These are phyloP conservation scores for Adiantum capillusveneris DNA, from an alignment of 75 land plant genomes.

Conservation along the genomic window DNA sequence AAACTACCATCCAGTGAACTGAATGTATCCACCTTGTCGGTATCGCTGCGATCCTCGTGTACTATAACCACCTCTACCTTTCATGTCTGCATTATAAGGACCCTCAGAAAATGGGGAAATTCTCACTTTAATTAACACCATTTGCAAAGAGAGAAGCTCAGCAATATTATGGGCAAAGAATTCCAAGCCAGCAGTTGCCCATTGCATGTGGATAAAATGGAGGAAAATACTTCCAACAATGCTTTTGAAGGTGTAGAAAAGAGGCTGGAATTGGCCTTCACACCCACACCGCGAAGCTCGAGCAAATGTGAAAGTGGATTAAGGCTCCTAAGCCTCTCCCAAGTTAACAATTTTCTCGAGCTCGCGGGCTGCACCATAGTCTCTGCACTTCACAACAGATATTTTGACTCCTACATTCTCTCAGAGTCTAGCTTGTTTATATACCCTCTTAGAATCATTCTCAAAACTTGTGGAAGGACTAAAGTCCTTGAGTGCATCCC, in stretches of 20 bases:
- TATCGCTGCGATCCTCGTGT: too few relatives aligned
- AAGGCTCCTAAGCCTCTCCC: conserved; percentile 49
- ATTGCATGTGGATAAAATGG: too few relatives aligned
- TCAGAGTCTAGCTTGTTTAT: conserved; percentile 60
- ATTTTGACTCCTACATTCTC: conserved; percentile 61
- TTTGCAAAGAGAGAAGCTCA: too few relatives aligned
- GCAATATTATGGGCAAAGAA: too few relatives aligned
- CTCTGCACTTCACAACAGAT: conserved; percentile 45
- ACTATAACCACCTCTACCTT: too few relatives aligned
- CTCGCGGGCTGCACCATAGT: conserved; percentile 72
- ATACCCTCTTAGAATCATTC: conserved; percentile 54
- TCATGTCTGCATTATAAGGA: too few relatives aligned
- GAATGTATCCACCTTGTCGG: too few relatives aligned
- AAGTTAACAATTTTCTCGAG: conserved; percentile 19
- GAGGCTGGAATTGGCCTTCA: conserved; percentile 55
- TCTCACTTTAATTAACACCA: too few relatives aligned
- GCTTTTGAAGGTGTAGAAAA: conserved; percentile 74
- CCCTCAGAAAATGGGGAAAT: too few relatives aligned
- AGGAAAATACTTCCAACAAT: too few relatives aligned
- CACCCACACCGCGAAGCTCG: conserved; percentile 3
- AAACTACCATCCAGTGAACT: too few relatives aligned
- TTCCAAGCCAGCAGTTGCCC: too few relatives aligned
- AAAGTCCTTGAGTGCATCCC: conserved; percentile 51
- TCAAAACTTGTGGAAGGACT: conserved; percentile 82
- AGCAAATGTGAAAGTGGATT: conserved; percentile 13